Conservation (phyloP, 2,329 filamentous ascomycete species). For the Epichloe typhina region DNA sequence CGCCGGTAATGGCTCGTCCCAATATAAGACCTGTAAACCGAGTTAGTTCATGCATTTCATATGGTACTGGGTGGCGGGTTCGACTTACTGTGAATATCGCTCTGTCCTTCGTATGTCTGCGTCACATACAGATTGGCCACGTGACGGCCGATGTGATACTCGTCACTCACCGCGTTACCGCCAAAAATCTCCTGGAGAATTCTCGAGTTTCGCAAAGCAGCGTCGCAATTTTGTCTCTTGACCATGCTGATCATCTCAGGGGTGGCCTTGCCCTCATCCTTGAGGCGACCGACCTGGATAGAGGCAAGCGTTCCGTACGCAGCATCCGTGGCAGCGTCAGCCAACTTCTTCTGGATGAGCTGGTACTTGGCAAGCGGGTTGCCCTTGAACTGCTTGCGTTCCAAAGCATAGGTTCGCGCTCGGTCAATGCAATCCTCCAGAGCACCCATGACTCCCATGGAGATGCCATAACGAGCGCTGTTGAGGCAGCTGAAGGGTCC, state of each 20-base stretch:
- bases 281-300: slow-evolving; percentile 80
- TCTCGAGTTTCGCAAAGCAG: slow-evolving; percentile 67
- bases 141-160: slow-evolving; percentile 89
- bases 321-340: slow-evolving; percentile 82
- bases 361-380: slow-evolving; percentile 95
- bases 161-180: slow-evolving; percentile 94
- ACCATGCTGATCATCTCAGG: slow-evolving; percentile 97
- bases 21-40: slow-evolving; percentile 48
- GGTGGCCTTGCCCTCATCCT: slow-evolving; percentile 75
- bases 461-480: slow-evolving; percentile 84
- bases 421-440: slow-evolving; percentile 81
- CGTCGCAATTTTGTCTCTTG: slow-evolving; percentile 95
- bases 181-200: slow-evolving; percentile 89
- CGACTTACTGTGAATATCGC: slow-evolving; percentile 83
- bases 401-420: slow-evolving; percentile 75
- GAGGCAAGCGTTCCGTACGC: slow-evolving; percentile 84
- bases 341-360: slow-evolving; percentile 93
- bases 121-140: slow-evolving; percentile 95
- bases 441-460: slow-evolving; percentile 85
- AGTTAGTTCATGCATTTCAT: background rate
- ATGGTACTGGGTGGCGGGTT: background rate
- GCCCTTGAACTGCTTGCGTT: slow-evolving; percentile 89
- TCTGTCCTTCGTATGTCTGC: slow-evolving; percentile 96
- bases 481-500: slow-evolving; percentile 94
- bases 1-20: slow-evolving; percentile 55